Conservation (phyloP, 768 basidiomycete genomes). For the Termitomyces sp. region DNA sequence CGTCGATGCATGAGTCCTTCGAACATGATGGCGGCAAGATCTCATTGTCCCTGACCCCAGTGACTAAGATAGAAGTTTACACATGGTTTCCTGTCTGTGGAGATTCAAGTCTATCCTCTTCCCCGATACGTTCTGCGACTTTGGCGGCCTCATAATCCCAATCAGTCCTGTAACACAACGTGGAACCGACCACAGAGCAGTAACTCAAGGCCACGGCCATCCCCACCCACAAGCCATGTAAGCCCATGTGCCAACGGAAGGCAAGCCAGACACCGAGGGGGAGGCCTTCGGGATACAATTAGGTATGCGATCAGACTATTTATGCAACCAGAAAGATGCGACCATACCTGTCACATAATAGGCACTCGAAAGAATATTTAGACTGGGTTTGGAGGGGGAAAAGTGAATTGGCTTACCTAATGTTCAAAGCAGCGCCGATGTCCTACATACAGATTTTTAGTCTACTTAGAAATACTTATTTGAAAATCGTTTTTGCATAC, state of each 20-base stretch:
- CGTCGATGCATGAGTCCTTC: too few species aligned
- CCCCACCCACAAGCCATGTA: conserved; percentile 84
- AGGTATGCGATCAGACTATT: background rate
- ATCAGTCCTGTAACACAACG: conserved; percentile 52
- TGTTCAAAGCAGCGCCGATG: conserved; percentile 73
- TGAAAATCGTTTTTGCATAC: conserved; percentile 20
- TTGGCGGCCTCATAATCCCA: conserved; percentile 66
- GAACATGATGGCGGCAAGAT: too few species aligned
- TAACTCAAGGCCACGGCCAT: conserved; percentile 62
- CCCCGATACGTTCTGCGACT: conserved; percentile 44
- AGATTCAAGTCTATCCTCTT: conserved; percentile 25
- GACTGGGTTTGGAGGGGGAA: background rate
- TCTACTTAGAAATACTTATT: background rate
- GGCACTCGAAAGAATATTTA: conserved; percentile 31
- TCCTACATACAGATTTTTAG: conserved; percentile 28
- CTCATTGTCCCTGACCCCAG: background rate
- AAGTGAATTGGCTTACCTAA: conserved; percentile 42
- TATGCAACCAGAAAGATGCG: background rate
- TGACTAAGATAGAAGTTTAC: background rate
- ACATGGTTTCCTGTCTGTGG: background rate
- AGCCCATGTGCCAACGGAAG: conserved; percentile 50
- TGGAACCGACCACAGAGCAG: conserved; percentile 46
- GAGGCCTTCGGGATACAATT: conserved; percentile 51
- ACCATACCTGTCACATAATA: conserved; percentile 66
- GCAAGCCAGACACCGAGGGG: conserved; percentile 77